Evolutionary conservation across 73 alveolate genomes (phyloP).

Genomic region (Paramecium sonneborni): DNA sequence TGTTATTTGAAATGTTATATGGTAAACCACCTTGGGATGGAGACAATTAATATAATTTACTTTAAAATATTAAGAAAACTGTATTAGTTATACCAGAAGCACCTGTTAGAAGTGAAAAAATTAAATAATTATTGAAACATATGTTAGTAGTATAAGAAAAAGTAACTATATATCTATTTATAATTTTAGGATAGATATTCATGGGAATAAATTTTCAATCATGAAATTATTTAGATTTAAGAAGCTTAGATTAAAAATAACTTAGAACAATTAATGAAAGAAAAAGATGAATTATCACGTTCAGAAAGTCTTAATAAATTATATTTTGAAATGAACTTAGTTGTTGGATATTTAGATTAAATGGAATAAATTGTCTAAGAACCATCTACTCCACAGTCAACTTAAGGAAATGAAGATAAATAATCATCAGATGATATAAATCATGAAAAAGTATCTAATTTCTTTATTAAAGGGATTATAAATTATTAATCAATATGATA

Average conservation of each 20-base stretch:
- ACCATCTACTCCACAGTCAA: background rate
- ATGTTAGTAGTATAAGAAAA: slow-evolving; percentile 60
- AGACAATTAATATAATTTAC: slow-evolving; percentile 53
- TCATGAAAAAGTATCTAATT: slow-evolving; percentile 39
- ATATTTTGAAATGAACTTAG: slow-evolving; percentile 50
- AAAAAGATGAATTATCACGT: background rate
- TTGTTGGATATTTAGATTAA: slow-evolving; percentile 53
- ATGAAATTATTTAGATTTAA: slow-evolving; percentile 51
- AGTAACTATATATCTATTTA: background rate
- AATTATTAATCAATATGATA: slow-evolving; percentile 56
- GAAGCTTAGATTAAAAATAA: background rate
- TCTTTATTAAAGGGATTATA: background rate
- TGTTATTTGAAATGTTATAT: slow-evolving; percentile 66
- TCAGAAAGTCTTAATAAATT: slow-evolving; percentile 41
- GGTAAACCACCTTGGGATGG: slow-evolving; percentile 69
- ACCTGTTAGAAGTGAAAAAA: slow-evolving; percentile 59
- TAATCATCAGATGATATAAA: background rate
- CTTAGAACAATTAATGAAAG: slow-evolving; percentile 22
- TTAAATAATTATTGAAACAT: slow-evolving; percentile 29
- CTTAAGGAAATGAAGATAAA: background rate
- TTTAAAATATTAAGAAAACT: slow-evolving; percentile 22
- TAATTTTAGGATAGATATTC: slow-evolving; percentile 44
- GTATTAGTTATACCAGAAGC: slow-evolving; percentile 46
- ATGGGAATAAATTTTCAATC: slow-evolving; percentile 59
- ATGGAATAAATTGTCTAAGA: slow-evolving; percentile 45